phyloP scores from a whole-genome alignment of 164 flowering plant genomes.

The Chimonanthus salicifolius region DNA sequence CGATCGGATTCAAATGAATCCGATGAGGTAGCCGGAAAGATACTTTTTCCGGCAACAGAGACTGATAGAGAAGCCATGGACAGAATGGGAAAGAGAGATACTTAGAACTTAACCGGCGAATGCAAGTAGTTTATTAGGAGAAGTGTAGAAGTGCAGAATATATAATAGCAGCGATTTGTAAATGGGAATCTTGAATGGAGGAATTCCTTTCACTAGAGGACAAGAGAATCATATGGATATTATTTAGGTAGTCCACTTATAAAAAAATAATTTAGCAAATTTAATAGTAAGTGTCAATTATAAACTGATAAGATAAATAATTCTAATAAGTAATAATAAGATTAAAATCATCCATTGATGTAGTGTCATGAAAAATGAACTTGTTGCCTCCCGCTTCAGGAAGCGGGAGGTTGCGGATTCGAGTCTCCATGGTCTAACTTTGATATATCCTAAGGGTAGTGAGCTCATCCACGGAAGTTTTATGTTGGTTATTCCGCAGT shows the following conservation, averaged over 20 bases:
- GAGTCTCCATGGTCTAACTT: too few species aligned
- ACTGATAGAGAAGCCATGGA: conserved; percentile 50
- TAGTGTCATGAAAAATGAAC: too few species aligned
- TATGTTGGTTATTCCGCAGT: too few species aligned
- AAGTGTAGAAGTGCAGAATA: not conserved
- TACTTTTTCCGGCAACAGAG: conserved; percentile 11
- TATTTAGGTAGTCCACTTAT: not conserved
- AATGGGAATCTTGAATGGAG: conserved; percentile 38
- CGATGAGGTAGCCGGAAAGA: conserved; percentile 3
- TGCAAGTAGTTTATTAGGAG: not conserved
- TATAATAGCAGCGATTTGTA: conserved; percentile 9
- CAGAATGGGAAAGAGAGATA: not conserved
- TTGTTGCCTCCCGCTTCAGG: too few species aligned
- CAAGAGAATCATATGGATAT: conserved; percentile 8
- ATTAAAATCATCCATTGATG: too few species aligned
- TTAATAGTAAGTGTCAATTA: too few species aligned
- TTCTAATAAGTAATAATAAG: too few species aligned
- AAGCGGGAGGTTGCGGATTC: too few species aligned
- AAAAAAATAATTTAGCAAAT: too few species aligned
- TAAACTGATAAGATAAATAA: too few species aligned
- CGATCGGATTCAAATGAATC: conserved; percentile 7
- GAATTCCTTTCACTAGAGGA: conserved; percentile 41
- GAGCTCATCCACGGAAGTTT: too few species aligned
- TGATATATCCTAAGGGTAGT: too few species aligned
- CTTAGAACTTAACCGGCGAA: not conserved